Base-by-base conservation (phyloP, 345 rosid genomes). In the Iberis pinnata region DNA sequence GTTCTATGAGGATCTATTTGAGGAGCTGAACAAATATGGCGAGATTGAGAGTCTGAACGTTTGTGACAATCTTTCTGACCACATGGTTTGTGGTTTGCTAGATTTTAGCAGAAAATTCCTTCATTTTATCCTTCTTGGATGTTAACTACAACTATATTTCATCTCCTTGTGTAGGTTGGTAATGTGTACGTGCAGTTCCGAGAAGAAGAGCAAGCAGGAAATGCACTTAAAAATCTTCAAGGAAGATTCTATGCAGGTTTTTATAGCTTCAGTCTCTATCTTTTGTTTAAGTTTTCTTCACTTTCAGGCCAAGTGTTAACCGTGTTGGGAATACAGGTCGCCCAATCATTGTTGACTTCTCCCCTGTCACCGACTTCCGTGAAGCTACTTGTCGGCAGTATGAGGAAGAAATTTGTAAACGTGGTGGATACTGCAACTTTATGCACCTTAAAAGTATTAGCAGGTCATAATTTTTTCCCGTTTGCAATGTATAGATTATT, bases 201-300 rank as follows among this genome's bases (percentile, higher is more conserved):
- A 63, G 90, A 89, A 69, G 97, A 89, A 61, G 97, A 89, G 10
- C 88, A 89, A 55, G 97, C 97, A 3, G 96, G 94, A 0, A 86
- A 84, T 0, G 94, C 94, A 8, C 42, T 86, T 25, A 83, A 84
- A 56, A 83, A 84, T 36, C 56, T 89, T 29, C 87, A 82, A 49
- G 95, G 96, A 5, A 64, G 95, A 50, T 89, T 77, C 49, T 89
- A 89, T 58, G 77, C 94, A n/a, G n/a, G n/a, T n/a, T n/a, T n/a
- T n/a, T n/a, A n/a, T n/a, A n/a, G n/a, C n/a, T n/a, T n/a, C n/a
- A n/a, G n/a, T n/a, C n/a, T n/a, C n/a, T n/a, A n/a, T n/a, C n/a
- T n/a, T n/a, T n/a, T n/a, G n/a, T n/a, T n/a, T n/a, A n/a, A n/a
- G n/a, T n/a, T n/a, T n/a, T n/a, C n/a, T n/a, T n/a, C n/a, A n/a